Conservation (phyloP, 805 yeast species). For the Kazachstania taianensis region DNA sequence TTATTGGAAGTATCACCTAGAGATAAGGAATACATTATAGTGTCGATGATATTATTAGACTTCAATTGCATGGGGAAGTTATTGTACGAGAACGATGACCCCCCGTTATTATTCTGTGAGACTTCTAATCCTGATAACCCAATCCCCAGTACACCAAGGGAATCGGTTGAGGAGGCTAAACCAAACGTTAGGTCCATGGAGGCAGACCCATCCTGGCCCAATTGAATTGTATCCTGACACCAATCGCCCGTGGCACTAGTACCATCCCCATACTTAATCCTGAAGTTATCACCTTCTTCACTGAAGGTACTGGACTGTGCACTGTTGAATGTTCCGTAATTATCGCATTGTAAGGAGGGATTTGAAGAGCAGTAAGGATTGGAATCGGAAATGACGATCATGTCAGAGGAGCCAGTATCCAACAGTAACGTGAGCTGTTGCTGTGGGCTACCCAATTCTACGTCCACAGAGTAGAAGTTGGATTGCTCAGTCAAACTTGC, state of each 20-base stretch:
- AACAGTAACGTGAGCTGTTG: slow-evolving; percentile 47
- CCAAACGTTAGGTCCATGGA: slow-evolving; percentile 55
- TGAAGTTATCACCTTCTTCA: slow-evolving; percentile 30
- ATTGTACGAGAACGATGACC: slow-evolving; percentile 36
- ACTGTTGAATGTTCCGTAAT: slow-evolving; percentile 15
- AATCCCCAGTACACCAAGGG: slow-evolving; percentile 57
- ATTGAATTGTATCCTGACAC: slow-evolving; percentile 44
- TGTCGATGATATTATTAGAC: slow-evolving; percentile 44
- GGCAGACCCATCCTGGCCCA: slow-evolving; percentile 40
- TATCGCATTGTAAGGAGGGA: slow-evolving; percentile 12
- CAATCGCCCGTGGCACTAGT: slow-evolving; percentile 35
- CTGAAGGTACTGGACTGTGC: slow-evolving; percentile 17
- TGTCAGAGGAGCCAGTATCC: slow-evolving; percentile 73
- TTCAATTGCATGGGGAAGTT: slow-evolving; percentile 60
- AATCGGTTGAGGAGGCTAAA: slow-evolving; percentile 54
- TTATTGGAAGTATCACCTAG: slow-evolving; percentile 37
- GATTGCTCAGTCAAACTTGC: slow-evolving; percentile 31
- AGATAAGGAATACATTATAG: slow-evolving; percentile 52
- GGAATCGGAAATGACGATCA: slow-evolving; percentile 37
- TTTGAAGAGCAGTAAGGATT: slow-evolving; percentile 26
- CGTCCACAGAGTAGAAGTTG: slow-evolving; percentile 36
- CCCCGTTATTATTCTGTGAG: slow-evolving; percentile 24
- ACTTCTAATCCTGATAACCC: slow-evolving; percentile 51
- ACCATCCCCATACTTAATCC: slow-evolving; percentile 44
- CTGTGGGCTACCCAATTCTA: slow-evolving; percentile 46